Conservation (phyloP, 2,329 filamentous ascomycete species). For the Stylonectria norvegica region DNA sequence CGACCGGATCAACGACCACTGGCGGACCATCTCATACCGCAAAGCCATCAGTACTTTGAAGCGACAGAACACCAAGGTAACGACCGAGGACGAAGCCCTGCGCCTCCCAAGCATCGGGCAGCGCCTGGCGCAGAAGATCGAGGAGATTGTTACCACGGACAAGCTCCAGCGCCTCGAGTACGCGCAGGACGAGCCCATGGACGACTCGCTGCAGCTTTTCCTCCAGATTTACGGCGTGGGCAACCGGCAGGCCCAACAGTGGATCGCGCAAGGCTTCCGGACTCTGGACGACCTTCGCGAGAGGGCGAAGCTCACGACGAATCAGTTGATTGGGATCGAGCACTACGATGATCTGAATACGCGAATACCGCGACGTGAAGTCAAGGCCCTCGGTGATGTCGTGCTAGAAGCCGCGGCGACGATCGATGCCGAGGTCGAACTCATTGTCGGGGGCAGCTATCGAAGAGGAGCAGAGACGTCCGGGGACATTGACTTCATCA, state of each 20-base stretch:
- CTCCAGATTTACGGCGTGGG: conserved; percentile 79
- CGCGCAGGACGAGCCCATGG: conserved; percentile 62
- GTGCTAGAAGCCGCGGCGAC: conserved; percentile 57
- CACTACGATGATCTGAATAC: conserved; percentile 76
- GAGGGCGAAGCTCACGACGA: conserved; percentile 61
- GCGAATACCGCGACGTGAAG: conserved; percentile 74
- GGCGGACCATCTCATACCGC: conserved; percentile 72
- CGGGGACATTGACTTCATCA: conserved; percentile 80
- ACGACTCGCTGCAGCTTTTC: conserved; percentile 65
- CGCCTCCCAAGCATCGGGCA: conserved; percentile 66
- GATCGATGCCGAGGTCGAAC: conserved; percentile 62
- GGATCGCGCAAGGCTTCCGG: conserved; percentile 71
- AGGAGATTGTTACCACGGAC: conserved; percentile 79
- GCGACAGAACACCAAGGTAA: conserved; percentile 60
- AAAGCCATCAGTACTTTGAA: conserved; percentile 72
- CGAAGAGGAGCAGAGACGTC: conserved; percentile 71
- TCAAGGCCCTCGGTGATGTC: conserved; percentile 63
- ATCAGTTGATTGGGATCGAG: conserved; percentile 73
- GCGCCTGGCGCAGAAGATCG: conserved; percentile 78
- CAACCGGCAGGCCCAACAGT: conserved; percentile 64
- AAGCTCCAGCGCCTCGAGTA: conserved; percentile 69
- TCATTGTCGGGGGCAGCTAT: conserved; percentile 81
- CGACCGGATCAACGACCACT: conserved; percentile 68
- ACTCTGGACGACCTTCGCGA: conserved; percentile 68
- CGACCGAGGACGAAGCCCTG: conserved; percentile 66